Evolutionary conservation across 257 asterid genomes (phyloP).

Genomic region (Solanum arcanum): DNA sequence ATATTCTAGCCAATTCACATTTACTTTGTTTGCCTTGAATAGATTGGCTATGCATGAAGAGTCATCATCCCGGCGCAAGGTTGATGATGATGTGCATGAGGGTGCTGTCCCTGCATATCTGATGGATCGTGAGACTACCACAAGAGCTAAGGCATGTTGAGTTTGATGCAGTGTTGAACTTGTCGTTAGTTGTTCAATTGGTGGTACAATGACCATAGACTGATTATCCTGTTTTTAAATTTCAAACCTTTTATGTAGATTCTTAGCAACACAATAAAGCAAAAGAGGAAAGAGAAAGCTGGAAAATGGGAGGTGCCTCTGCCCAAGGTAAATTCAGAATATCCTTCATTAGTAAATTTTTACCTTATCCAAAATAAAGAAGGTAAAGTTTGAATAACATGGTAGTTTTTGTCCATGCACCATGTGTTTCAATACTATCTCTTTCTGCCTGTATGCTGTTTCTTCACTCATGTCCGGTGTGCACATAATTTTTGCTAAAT

Average conservation of each 20-base stretch:
- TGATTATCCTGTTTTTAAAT: background rate
- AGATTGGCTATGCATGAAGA: conserved; percentile 91
- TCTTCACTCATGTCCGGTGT: background rate
- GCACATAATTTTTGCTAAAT: background rate
- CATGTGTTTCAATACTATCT: background rate
- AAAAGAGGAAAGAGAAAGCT: conserved; percentile 93
- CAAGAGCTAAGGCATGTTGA: conserved; percentile 69
- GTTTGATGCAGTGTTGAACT: background rate
- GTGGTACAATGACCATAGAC: background rate
- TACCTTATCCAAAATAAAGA: background rate
- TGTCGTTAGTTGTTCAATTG: background rate
- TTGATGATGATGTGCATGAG: conserved; percentile 75
- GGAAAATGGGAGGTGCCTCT: conserved; percentile 99
- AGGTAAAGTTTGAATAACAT: background rate
- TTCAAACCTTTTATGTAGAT: conserved; percentile 29
- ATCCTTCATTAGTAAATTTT: background rate
- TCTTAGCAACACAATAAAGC: conserved; percentile 91
- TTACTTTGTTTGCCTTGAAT: background rate
- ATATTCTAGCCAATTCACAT: background rate
- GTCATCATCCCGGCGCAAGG: conserved; percentile 70
- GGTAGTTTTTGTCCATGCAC: background rate
- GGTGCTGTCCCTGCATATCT: conserved; percentile 97
- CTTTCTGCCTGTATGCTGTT: background rate
- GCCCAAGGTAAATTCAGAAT: conserved; percentile 56
- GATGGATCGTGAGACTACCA: conserved; percentile 89